A percentile compares a stretch with the other conserved stretches of the same genome.
Conservation (phyloP, 176 grass and related monocot genomes). For the Bolboschoenus planiculmis region DNA sequence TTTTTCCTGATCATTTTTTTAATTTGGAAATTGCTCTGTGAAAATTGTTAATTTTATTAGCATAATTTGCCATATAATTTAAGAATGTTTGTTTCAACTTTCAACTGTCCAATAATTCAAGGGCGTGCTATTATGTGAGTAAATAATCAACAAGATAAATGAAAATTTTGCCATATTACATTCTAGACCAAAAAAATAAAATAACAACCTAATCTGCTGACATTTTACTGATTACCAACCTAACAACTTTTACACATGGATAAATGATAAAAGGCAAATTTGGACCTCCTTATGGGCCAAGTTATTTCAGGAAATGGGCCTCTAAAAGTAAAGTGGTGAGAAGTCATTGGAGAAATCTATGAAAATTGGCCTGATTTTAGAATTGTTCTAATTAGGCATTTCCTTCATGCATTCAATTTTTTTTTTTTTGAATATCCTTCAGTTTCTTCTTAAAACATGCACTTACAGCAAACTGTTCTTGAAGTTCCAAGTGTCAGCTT, state of each 20-base stretch:
- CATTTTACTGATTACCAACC: background rate
- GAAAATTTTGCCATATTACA: no score
- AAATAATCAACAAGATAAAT: background rate
- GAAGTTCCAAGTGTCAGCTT: background rate
- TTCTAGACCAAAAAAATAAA: background rate
- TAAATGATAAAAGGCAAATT: background rate
- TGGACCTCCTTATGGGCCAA: no score
- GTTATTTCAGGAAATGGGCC: no score
- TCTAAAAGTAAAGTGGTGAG: background rate
- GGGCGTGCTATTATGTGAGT: background rate
- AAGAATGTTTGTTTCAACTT: background rate
- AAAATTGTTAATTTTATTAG: background rate
- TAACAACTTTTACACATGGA: background rate
- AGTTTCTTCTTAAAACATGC: no score
- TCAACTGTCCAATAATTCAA: background rate
- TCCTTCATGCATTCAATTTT: no score
- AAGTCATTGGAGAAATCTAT: no score
- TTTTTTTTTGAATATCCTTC: no score
- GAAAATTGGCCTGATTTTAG: no score
- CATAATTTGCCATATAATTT: background rate
- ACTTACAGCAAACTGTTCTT: no score
- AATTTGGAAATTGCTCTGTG: background rate
- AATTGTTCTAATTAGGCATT: no score
- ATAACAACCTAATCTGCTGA: background rate
- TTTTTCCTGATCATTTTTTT: background rate